Conservation (phyloP, 495 filamentous ascomycete species). For the Podospora anserina region DNA sequence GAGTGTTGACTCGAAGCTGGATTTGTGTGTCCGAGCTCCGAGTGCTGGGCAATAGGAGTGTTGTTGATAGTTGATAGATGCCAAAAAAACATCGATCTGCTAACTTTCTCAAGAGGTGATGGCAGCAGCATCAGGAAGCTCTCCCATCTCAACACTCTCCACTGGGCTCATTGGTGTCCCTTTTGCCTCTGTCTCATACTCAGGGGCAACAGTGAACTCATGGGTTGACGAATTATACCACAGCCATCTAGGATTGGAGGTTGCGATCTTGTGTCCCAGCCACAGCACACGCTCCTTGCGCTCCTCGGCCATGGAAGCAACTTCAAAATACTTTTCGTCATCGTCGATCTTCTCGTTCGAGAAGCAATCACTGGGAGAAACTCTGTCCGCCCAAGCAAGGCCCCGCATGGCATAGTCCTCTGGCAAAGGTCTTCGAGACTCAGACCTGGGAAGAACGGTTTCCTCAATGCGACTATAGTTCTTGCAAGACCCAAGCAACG, state of each 20-base stretch:
- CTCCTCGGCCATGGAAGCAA: conserved; percentile 58
- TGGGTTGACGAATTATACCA: conserved; percentile 32
- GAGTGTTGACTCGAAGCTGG: background rate
- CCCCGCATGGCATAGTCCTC: conserved; percentile 84
- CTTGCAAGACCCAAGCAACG: conserved; percentile 46
- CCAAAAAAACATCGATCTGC: background rate
- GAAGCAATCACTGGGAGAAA: conserved; percentile 72
- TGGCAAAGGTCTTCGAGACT: conserved; percentile 58
- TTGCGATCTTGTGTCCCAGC: conserved; percentile 60
- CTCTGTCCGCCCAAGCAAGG: conserved; percentile 63
- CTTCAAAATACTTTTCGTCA: conserved; percentile 71
- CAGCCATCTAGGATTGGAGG: conserved; percentile 33
- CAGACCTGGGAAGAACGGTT: conserved; percentile 25
- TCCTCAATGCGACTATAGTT: conserved; percentile 48
- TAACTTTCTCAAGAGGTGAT: background rate
- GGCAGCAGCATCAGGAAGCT: conserved; percentile 28
- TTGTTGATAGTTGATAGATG: background rate
- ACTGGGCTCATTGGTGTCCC: background rate
- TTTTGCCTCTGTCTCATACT: conserved; percentile 31
- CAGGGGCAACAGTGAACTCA: conserved; percentile 33
- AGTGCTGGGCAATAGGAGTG: background rate
- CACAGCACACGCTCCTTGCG: conserved; percentile 73
- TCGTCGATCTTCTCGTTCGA: conserved; percentile 65
- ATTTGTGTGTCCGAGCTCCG: background rate
- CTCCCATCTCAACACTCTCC: conserved; percentile 25